A percentile compares a stretch with the other conserved stretches of the same genome.
phyloP scores from a whole-genome alignment of 495 filamentous ascomycete species.

The Aspergillus cristatus region DNA sequence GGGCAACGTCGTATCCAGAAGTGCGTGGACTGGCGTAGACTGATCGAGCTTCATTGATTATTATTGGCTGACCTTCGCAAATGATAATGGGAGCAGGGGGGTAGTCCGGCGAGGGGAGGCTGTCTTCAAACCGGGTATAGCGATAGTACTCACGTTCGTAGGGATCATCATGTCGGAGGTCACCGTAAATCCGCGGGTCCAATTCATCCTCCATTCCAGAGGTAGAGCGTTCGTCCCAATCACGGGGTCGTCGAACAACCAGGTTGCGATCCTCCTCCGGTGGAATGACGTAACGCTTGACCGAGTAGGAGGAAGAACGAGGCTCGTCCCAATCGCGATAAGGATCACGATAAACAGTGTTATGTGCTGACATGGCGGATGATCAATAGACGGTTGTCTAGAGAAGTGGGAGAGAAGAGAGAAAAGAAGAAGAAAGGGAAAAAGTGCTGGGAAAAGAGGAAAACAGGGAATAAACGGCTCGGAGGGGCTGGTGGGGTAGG shows the following conservation, averaged over 20 bases:
- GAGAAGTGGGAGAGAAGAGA: constrained; percentile 3
- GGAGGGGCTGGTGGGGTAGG: too few species aligned
- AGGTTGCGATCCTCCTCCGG: constrained; percentile 35
- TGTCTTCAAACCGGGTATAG: constrained; percentile 32
- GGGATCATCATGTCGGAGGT: constrained; percentile 28
- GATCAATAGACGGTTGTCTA: constrained; percentile 1
- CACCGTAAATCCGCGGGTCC: constrained; percentile 41
- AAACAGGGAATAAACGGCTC: too few species aligned
- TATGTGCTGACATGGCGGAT: constrained; percentile 28
- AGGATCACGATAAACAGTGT: constrained; percentile 34
- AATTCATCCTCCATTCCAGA: constrained; percentile 15
- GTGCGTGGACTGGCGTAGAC: constrained; percentile 58
- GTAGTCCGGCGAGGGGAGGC: neutral
- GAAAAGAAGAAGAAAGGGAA: neutral
- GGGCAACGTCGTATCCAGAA: constrained; percentile 58
- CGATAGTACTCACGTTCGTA: constrained; percentile 50
- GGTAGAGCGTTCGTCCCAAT: constrained; percentile 19
- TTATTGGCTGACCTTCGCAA: constrained; percentile 61
- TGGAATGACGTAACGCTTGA: constrained; percentile 45
- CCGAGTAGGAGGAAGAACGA: constrained; percentile 27
- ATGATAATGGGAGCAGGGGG: constrained; percentile 53
- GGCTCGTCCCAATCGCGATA: constrained; percentile 36
- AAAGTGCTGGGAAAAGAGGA: neutral
- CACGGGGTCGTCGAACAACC: constrained; percentile 28
- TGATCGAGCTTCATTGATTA: constrained; percentile 66